A percentile compares a stretch with the other conserved stretches of the same genome.
Evolutionary conservation across 2,329 filamentous ascomycete genomes (phyloP).

Genomic region (Fusarium protoensiforme): DNA sequence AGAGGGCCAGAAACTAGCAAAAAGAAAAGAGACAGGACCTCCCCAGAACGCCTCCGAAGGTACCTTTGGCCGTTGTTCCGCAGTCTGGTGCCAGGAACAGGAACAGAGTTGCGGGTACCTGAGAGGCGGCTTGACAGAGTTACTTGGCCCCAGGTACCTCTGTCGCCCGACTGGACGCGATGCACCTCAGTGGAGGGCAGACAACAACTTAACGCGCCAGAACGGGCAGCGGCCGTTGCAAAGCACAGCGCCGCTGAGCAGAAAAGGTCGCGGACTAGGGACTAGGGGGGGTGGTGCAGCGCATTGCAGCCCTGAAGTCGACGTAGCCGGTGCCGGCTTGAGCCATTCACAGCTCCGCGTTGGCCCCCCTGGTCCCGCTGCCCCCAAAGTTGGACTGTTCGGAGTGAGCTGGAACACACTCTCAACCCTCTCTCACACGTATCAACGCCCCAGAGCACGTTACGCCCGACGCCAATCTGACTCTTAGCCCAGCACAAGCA

Average conservation of each 20-base stretch:
- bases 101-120: constrained; percentile 35
- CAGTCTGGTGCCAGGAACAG: constrained; percentile 11
- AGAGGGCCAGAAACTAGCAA: constrained; percentile 24
- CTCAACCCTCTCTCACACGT: constrained; percentile 14
- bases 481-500: constrained; percentile 18
- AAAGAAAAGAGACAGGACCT: constrained; percentile 33
- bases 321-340: constrained; percentile 21
- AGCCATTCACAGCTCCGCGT: constrained; percentile 20
- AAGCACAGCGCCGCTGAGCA: constrained; percentile 30
- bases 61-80: constrained; percentile 16
- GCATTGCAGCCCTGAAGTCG: constrained; percentile 33
- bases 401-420: constrained; percentile 8
- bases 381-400: constrained; percentile 24
- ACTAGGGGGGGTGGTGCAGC: constrained; percentile 30
- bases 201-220: constrained; percentile 34
- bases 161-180: constrained; percentile 31
- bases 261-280: background rate
- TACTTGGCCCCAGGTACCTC: constrained; percentile 33
- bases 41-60: constrained; percentile 4
- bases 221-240: constrained; percentile 34
- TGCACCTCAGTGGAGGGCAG: constrained; percentile 18
- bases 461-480: constrained; percentile 20
- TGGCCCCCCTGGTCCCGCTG: constrained; percentile 26
- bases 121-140: constrained; percentile 26
- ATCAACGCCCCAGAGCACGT: constrained; percentile 32